These are phyloP conservation scores for Echium plantagineum DNA, from an alignment of 257 asterid species.

Conservation along the genomic window DNA sequence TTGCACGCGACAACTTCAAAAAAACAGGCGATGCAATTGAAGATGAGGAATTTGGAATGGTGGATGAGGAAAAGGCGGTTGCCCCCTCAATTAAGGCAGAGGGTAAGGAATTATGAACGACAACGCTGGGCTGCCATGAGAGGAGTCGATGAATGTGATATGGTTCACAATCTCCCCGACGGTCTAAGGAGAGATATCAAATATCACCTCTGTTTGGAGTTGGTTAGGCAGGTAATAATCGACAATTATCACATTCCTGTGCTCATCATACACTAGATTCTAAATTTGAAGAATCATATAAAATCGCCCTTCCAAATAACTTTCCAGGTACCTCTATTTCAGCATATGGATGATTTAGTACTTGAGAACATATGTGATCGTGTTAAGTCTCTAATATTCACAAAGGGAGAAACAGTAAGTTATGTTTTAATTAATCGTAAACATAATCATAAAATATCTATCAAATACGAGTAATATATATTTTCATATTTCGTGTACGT, in stretches of 20 bases:
- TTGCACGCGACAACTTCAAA: constrained; percentile 94
- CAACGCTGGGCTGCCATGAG: constrained; percentile 98
- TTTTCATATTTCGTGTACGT: no score
- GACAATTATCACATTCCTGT: no score
- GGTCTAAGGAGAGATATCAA: constrained; percentile 89
- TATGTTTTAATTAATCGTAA: no score
- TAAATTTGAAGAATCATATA: no score
- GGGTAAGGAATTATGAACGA: constrained; percentile 80
- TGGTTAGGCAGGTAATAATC: constrained; percentile 71
- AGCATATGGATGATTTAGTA: constrained; percentile 89
- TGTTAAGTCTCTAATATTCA: constrained; percentile 80
- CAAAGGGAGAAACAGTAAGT: constrained; percentile 88
- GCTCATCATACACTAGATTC: no score
- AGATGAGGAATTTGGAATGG: constrained; percentile 95
- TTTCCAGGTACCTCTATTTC: constrained; percentile 81
- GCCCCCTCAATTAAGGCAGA: constrained; percentile 51
- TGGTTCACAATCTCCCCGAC: constrained; percentile 81
- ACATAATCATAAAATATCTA: no score
- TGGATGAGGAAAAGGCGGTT: constrained; percentile 87
- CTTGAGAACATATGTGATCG: constrained; percentile 91
- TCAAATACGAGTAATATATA: no score
- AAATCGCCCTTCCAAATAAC: no score
- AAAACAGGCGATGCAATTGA: constrained; percentile 93
- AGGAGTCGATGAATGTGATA: constrained; percentile 85
- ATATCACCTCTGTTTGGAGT: constrained; percentile 83